Percentiles rank a stretch among this genome's conserved stretches.
phyloP scores from a whole-genome alignment of 345 rosid genomes.

The Nasturtium officinale region DNA sequence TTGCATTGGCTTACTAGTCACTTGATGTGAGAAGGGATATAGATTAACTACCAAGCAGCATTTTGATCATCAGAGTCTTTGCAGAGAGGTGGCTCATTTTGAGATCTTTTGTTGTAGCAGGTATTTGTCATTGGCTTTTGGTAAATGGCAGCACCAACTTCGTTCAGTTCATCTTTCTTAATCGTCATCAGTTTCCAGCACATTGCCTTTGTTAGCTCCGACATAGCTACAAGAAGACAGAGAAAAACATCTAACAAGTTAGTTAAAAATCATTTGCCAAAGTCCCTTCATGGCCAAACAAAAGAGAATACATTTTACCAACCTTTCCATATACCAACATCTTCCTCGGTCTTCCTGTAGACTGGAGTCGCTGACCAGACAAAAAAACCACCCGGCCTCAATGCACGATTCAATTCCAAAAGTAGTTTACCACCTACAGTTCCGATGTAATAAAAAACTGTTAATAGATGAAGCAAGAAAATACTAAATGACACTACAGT shows the following conservation, averaged over 20 bases:
- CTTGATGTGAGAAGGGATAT: slow-evolving; percentile 5
- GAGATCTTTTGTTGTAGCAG: slow-evolving; percentile 69
- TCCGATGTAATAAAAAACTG: not conserved
- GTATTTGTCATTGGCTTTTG: slow-evolving; percentile 71
- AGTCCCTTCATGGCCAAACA: slow-evolving; percentile 6
- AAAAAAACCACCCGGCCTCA: slow-evolving; percentile 94
- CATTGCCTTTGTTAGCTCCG: slow-evolving; percentile 67
- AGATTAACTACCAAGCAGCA: slow-evolving; percentile 60
- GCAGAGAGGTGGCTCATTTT: slow-evolving; percentile 68
- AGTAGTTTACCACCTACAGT: slow-evolving; percentile 87
- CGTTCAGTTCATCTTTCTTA: slow-evolving; percentile 54
- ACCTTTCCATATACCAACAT: slow-evolving; percentile 69
- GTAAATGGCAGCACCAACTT: slow-evolving; percentile 82
- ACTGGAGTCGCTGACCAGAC: slow-evolving; percentile 98
- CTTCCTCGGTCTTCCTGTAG: slow-evolving; percentile 61
- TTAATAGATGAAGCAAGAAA: not conserved
- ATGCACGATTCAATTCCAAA: slow-evolving; percentile 83
- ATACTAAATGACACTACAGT: not conserved
- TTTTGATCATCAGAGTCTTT: slow-evolving; percentile 52
- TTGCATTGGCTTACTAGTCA: not conserved
- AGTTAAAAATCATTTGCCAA: not conserved
- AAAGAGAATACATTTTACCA: slow-evolving; percentile 30
- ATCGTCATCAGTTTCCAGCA: slow-evolving; percentile 77
- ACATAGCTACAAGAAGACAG: slow-evolving; percentile 64
- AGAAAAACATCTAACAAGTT: slow-evolving; percentile 20